Conservation (phyloP, 495 filamentous ascomycete species). For the Talaromyces trachyspermus region DNA sequence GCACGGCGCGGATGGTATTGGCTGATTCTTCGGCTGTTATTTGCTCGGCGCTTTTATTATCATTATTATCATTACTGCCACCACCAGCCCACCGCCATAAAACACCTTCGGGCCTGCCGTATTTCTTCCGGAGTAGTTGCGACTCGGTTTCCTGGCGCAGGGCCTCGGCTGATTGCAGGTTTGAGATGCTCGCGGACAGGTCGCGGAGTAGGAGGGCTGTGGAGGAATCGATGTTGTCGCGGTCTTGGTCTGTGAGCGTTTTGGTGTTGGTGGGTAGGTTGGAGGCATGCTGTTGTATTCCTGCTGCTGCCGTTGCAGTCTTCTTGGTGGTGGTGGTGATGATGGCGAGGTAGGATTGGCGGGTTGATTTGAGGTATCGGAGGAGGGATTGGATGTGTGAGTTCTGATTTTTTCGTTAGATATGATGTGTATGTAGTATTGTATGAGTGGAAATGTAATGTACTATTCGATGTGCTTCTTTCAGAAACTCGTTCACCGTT, state of each 20-base stretch:
- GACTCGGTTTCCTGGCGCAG: slow-evolving; percentile 67
- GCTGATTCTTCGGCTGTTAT: slow-evolving; percentile 59
- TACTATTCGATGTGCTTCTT: slow-evolving; percentile 93
- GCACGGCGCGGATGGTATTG: slow-evolving; percentile 49
- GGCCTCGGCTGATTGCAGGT: slow-evolving; percentile 73
- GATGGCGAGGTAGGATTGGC: slow-evolving; percentile 85
- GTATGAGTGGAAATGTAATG: slow-evolving; percentile 25
- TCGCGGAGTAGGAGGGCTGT: slow-evolving; percentile 77
- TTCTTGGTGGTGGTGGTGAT: slow-evolving; percentile 35
- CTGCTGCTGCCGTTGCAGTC: slow-evolving; percentile 28
- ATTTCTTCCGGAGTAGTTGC: slow-evolving; percentile 60
- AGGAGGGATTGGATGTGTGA: slow-evolving; percentile 73
- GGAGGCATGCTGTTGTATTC: slow-evolving; percentile 19
- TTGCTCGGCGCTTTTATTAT: slow-evolving; percentile 54
- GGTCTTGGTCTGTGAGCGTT: slow-evolving; percentile 58
- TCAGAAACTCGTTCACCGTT: slow-evolving; percentile 78
- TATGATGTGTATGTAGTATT: slow-evolving; percentile 3
- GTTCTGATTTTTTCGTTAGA: slow-evolving; percentile 50
- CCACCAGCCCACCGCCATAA: slow-evolving; percentile 66
- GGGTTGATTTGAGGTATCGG: slow-evolving; percentile 69
- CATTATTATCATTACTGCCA: slow-evolving; percentile 16
- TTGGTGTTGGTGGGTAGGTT: slow-evolving; percentile 18
- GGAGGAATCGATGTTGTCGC: slow-evolving; percentile 75
- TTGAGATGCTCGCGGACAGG: slow-evolving; percentile 66
- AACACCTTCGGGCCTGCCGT: slow-evolving; percentile 33